Conservation (phyloP, 192 early-diverging fungal genomes). For the Podila clonocystis region DNA sequence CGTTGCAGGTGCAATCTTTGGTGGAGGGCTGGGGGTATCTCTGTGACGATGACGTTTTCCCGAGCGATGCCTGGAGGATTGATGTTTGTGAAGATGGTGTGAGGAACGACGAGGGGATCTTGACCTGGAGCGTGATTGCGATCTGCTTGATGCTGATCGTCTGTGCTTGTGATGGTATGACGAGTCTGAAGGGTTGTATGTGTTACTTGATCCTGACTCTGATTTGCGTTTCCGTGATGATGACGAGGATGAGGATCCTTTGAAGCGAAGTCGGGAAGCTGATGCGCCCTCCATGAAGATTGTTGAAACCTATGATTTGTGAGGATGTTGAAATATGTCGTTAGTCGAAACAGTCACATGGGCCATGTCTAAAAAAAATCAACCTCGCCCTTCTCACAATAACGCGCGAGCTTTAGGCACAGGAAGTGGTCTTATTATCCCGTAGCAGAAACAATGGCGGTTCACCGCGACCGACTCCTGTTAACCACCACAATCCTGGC, state of each 20-base stretch:
- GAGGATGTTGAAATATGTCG: no score
- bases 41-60: not conserved
- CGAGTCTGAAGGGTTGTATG: not conserved
- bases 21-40: not conserved
- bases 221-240: conserved; percentile 5
- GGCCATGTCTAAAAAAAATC: no score
- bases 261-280: conserved; percentile 32
- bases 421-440: no score
- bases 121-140: conserved; percentile 18
- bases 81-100: not conserved
- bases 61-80: not conserved
- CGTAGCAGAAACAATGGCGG: no score
- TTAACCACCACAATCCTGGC: no score
- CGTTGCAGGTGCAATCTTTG: not conserved
- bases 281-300: conserved; percentile 18
- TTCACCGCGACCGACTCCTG: no score
- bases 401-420: no score
- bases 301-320: no score
- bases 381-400: no score
- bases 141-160: not conserved
- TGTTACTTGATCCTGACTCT: not conserved
- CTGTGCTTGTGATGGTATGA: not conserved
- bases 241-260: conserved; percentile 10
- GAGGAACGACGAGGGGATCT: conserved; percentile 4
- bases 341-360: no score